phyloP scores from a whole-genome alignment of 176 grass and related monocot genomes.

The Zoysia japonica region DNA sequence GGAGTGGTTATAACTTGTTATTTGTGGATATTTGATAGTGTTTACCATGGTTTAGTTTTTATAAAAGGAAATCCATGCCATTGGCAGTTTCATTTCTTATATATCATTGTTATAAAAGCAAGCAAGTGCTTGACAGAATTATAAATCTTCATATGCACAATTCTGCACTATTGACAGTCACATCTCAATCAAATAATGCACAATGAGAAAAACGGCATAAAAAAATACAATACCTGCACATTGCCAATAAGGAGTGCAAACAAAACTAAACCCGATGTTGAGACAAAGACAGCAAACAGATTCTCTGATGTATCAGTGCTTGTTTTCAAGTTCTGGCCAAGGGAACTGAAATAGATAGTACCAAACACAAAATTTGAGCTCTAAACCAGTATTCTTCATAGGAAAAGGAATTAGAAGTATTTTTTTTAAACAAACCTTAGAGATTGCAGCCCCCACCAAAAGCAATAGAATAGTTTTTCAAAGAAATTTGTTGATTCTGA shows the following conservation, averaged over 20 bases:
- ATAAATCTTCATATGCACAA: too few species aligned
- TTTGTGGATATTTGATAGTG: too few species aligned
- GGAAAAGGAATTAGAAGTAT: background rate
- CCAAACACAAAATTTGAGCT: conserved; percentile 12
- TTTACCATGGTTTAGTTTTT: too few species aligned
- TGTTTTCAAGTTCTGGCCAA: conserved; percentile 86
- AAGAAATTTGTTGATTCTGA: conserved; percentile 60
- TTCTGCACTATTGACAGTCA: too few species aligned
- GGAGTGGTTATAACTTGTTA: too few species aligned
- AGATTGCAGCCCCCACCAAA: conserved; percentile 99
- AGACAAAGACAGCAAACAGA: conserved; percentile 82
- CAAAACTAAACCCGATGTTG: conserved; percentile 81
- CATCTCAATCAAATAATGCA: too few species aligned
- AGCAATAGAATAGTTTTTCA: conserved; percentile 98
- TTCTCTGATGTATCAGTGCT: conserved; percentile 85
- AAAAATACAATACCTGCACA: conserved; percentile 68
- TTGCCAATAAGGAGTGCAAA: conserved; percentile 99
- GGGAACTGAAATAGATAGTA: conserved; percentile 72
- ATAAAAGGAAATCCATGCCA: too few species aligned
- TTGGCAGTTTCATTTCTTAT: too few species aligned
- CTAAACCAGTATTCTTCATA: background rate
- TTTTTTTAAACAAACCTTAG: conserved; percentile 67
- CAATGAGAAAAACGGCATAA: too few species aligned
- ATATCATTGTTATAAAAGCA: too few species aligned
- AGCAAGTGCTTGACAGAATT: too few species aligned